Base-by-base conservation (phyloP, 495 filamentous ascomycete species). In the Astrocystis sublimbata region DNA sequence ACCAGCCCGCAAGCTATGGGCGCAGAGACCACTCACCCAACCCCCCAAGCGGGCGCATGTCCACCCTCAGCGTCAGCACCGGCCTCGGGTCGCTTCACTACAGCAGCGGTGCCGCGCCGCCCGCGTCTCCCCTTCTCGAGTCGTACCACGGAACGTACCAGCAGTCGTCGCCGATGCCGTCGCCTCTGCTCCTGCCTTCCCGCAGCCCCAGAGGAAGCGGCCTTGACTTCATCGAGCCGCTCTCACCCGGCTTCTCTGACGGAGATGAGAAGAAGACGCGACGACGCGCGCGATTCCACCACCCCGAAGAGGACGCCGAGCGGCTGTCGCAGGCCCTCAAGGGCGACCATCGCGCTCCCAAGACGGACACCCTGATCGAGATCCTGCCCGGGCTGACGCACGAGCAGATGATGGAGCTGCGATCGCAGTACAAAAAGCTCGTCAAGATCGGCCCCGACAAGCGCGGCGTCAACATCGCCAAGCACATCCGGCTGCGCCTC, bases 101-200 rank as follows among this genome's bases (percentile, higher is more conserved):
- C 15, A 71, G 78, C 41, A 35, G 31, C 19, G 31, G 42, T 35
- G 81, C 88, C 7, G 83, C 89, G 9, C 90, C 90, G 1, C 90
- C 91, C 2, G 84, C 87, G 8, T 94, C 90, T 60, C 94, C 94
- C 0, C 79, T 97, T 17, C 83, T 97, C 12, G 94, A 97, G 75
- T 89, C 94, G 1, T 98, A 98, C 75, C 88, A 87, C 60, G 94
- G 94, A 6, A 96, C 92, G 1, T 98, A 96, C 70, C 94, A 98
- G 74, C 90, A 89, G 53, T 91, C 97, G 66, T 96, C 93, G 1
- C 93, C 94, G 2, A 94, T 96, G 91, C 93, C 93, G 0, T 92
- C 90, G 1, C 90, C 93, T 0, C 77, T 83, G 35, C 73, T 85
- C 28, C 75, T 82, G 1, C 73, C 82, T 23, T 53, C 69, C 12